Conservation (phyloP, 106 monocot species). For the Phalaenopsis aphrodite region DNA sequence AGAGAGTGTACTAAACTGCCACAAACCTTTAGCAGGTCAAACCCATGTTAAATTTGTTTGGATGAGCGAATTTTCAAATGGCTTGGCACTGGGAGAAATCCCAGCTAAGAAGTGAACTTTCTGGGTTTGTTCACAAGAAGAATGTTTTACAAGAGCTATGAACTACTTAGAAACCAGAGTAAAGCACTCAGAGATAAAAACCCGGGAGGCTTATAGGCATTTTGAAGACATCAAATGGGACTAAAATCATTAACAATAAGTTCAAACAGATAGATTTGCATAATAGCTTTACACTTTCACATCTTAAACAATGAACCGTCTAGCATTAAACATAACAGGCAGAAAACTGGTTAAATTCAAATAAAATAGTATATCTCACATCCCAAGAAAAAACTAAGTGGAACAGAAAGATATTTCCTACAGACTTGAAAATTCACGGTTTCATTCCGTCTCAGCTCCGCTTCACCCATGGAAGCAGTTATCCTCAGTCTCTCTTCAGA, state of each 20-base stretch:
- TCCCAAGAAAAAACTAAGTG: no score
- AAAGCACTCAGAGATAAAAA: not conserved
- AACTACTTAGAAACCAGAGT: not conserved
- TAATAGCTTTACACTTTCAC: not conserved
- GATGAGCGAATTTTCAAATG: no score
- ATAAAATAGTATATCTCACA: not conserved
- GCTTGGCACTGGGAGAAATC: no score
- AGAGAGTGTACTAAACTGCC: no score
- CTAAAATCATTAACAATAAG: not conserved
- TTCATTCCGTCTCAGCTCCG: no score
- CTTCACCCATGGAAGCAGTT: no score
- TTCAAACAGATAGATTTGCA: not conserved
- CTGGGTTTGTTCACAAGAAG: not conserved
- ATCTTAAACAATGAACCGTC: not conserved
- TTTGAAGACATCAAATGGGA: not conserved
- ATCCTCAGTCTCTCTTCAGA: no score
- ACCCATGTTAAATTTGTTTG: no score
- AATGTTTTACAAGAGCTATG: not conserved
- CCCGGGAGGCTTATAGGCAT: not conserved
- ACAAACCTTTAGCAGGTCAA: no score
- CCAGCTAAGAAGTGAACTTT: no score
- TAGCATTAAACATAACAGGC: not conserved
- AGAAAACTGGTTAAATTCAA: not conserved
- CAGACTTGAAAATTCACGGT: no score
- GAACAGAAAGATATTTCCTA: no score